phyloP scores from a whole-genome alignment of 2,329 filamentous ascomycete genomes.

The Geosmithia flava region DNA sequence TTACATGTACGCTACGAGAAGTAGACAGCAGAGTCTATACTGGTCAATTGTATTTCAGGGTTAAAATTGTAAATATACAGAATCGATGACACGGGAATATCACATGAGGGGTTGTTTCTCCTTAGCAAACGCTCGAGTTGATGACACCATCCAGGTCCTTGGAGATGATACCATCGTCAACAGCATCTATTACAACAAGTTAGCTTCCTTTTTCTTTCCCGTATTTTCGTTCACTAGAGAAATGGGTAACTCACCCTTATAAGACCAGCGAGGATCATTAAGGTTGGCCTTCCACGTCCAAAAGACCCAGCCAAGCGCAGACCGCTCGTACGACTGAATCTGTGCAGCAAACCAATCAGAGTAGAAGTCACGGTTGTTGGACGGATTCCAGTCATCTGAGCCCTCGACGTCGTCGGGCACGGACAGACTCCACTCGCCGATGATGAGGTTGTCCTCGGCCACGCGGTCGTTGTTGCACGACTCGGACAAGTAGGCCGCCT shows the following conservation, averaged over 20 bases:
- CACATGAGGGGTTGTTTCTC: too few species aligned
- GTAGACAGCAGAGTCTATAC: too few species aligned
- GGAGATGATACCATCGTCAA: background rate
- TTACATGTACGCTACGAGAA: too few species aligned
- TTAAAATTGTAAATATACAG: too few species aligned
- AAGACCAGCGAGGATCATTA: conserved; percentile 1
- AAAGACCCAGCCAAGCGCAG: conserved; percentile 39
- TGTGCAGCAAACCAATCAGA: conserved; percentile 44
- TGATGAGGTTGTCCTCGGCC: conserved; percentile 27
- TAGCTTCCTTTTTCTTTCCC: background rate
- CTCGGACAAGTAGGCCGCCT: conserved; percentile 35
- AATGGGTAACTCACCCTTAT: conserved; percentile 1
- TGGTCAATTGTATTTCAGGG: too few species aligned
- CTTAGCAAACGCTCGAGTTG: conserved; percentile 1
- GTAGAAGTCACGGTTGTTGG: conserved; percentile 31
- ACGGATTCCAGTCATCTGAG: conserved; percentile 21
- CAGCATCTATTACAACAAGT: background rate
- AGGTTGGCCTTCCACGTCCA: conserved; percentile 43
- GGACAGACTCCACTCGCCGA: conserved; percentile 47
- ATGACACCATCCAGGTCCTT: background rate
- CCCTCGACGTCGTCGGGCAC: conserved; percentile 34
- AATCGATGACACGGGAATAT: too few species aligned
- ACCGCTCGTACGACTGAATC: conserved; percentile 38
- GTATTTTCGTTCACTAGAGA: too few species aligned
- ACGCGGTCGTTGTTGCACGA: conserved; percentile 34